phyloP scores from a whole-genome alignment of 108 stramenopile genomes.

The Nitzschia sp. region DNA sequence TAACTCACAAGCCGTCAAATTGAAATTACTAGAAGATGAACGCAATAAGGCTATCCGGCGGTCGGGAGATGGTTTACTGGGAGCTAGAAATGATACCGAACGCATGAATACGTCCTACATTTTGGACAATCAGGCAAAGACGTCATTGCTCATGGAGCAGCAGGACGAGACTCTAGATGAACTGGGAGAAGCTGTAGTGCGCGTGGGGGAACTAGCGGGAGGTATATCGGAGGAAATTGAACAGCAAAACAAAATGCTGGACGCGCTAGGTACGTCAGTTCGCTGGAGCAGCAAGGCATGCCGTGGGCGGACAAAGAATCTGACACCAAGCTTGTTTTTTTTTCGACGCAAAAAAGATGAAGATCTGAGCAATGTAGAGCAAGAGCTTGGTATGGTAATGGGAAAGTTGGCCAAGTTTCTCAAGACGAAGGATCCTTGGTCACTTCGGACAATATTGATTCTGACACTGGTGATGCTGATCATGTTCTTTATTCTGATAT shows the following conservation, averaged over 20 bases:
- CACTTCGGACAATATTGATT: slow-evolving; percentile 75
- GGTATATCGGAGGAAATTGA: slow-evolving; percentile 84
- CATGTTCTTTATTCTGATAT: slow-evolving; percentile 77
- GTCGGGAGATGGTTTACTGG: slow-evolving; percentile 38
- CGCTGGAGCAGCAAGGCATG: too few species aligned
- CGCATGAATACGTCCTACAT: slow-evolving; percentile 45
- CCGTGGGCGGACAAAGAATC: too few species aligned
- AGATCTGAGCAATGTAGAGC: slow-evolving; percentile 83
- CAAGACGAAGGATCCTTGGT: slow-evolving; percentile 83
- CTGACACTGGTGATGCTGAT: slow-evolving; percentile 66
- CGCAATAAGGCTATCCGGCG: slow-evolving; percentile 63
- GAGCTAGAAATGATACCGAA: slow-evolving; percentile 37
- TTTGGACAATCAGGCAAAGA: slow-evolving; percentile 62
- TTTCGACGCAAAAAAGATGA: too few species aligned
- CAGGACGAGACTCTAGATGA: slow-evolving; percentile 89
- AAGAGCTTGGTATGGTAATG: slow-evolving; percentile 86
- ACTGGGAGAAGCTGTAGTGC: slow-evolving; percentile 70
- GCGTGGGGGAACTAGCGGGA: slow-evolving; percentile 83
- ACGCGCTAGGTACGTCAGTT: too few species aligned
- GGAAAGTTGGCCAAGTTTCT: slow-evolving; percentile 85
- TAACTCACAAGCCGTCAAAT: slow-evolving; percentile 61
- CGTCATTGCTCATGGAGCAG: slow-evolving; percentile 75
- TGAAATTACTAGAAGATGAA: slow-evolving; percentile 68
- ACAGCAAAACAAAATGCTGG: slow-evolving; percentile 82
- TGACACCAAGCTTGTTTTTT: too few species aligned